phyloP scores from a whole-genome alignment of 176 grass and related monocot species.

The Bonia amplexicaulis region DNA sequence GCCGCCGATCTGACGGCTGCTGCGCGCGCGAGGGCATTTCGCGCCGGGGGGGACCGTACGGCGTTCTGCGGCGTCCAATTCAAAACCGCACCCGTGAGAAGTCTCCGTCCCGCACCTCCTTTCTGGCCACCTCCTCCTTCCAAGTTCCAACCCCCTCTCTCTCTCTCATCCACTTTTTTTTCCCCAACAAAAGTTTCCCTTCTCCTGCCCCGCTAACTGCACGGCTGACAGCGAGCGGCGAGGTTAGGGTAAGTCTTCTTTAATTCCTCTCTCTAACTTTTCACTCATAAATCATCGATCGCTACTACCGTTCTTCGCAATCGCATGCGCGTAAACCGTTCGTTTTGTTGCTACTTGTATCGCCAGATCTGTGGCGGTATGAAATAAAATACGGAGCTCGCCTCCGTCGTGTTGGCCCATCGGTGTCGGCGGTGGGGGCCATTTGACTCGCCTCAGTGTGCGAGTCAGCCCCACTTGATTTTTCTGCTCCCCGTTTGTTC shows the following conservation, averaged over 20 bases:
- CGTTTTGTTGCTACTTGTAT: neutral
- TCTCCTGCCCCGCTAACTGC: neutral
- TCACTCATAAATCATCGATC: neutral
- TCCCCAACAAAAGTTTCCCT: neutral
- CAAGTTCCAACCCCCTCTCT: neutral
- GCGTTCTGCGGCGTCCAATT: neutral
- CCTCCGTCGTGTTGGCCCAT: neutral
- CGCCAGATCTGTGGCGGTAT: neutral
- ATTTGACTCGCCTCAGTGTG: slow-evolving; percentile 38
- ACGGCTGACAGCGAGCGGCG: slow-evolving; percentile 32
- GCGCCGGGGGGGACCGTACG: neutral
- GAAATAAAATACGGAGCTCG: neutral
- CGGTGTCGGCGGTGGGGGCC: slow-evolving; percentile 12
- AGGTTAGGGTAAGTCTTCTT: neutral
- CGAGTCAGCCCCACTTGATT: slow-evolving; percentile 37
- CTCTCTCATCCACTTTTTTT: neutral
- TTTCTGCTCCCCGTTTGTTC: neutral
- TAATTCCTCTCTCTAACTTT: neutral
- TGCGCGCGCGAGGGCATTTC: neutral
- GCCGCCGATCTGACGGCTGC: no score
- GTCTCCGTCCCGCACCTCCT: slow-evolving; percentile 25
- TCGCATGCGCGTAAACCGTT: neutral
- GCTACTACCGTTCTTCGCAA: neutral
- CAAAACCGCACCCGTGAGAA: slow-evolving; percentile 29
- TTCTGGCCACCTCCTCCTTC: neutral